Evolutionary conservation across 2,329 filamentous ascomycete genomes (phyloP).

Genomic region (Lachnellula arida): DNA sequence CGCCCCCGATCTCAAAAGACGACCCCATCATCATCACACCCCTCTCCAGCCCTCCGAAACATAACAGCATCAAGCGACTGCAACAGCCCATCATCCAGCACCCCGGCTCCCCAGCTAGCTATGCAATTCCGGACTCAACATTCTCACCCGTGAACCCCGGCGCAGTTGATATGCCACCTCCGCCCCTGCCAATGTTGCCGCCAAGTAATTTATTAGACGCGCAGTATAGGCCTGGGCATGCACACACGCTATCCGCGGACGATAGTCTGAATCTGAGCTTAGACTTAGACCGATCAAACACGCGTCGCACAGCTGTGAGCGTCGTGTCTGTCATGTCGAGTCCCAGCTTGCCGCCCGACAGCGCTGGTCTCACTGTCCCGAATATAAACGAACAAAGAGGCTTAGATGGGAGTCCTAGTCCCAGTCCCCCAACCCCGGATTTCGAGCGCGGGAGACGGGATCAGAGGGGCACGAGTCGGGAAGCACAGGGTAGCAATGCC

Average conservation of each 20-base stretch:
- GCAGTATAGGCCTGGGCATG: neutral
- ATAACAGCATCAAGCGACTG: constrained; percentile 12
- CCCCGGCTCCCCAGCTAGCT: constrained; percentile 24
- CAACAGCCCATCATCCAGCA: constrained; percentile 22
- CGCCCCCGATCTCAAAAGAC: constrained; percentile 10
- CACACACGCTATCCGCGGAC: constrained; percentile 5
- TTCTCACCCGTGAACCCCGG: constrained; percentile 23
- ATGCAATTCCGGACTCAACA: constrained; percentile 21
- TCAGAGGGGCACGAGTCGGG: too few relatives aligned
- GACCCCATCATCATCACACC: neutral
- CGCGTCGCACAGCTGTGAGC: constrained; percentile 17
- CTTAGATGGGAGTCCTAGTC: neutral
- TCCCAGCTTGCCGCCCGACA: neutral
- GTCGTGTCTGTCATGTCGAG: constrained; percentile 13
- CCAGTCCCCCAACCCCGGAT: neutral
- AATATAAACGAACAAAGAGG: neutral
- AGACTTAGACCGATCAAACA: constrained; percentile 22
- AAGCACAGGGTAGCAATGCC: too few relatives aligned
- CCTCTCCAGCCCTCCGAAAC: neutral
- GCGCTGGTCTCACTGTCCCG: neutral
- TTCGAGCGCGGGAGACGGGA: neutral
- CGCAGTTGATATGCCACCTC: constrained; percentile 18
- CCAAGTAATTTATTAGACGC: neutral
- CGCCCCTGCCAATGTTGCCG: constrained; percentile 21
- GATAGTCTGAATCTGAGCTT: neutral